Conservation (phyloP, 345 rosid species). For the Lenwebbia sp. region DNA sequence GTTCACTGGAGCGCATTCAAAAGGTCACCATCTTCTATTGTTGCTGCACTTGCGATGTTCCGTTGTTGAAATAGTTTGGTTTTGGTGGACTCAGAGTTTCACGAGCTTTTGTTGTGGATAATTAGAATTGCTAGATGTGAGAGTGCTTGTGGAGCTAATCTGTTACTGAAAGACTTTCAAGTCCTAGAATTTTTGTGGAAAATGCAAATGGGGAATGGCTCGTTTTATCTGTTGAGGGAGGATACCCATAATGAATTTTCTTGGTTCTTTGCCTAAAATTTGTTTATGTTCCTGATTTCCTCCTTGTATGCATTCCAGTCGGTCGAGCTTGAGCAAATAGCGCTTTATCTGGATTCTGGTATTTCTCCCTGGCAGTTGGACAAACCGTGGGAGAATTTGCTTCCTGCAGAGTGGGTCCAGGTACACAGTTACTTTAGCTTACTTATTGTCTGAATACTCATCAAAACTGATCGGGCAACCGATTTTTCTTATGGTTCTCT, state of each 20-base stretch:
- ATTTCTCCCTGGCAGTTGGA: constrained; percentile 73
- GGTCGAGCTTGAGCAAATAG: constrained; percentile 86
- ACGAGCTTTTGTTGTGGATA: neutral
- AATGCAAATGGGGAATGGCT: neutral
- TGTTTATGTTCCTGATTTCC: neutral
- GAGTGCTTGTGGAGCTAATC: neutral
- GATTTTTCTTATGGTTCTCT: neutral
- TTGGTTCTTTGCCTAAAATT: neutral
- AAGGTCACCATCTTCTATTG: constrained; percentile 40
- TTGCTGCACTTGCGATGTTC: neutral
- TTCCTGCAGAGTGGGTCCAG: constrained; percentile 93
- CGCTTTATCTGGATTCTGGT: constrained; percentile 90
- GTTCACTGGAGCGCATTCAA: constrained; percentile 58
- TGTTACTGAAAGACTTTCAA: neutral
- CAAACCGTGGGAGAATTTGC: constrained; percentile 80
- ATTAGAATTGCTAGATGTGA: neutral
- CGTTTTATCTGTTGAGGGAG: neutral
- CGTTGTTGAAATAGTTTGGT: neutral
- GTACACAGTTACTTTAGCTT: constrained; percentile 12
- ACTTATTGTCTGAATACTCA: neutral
- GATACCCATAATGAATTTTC: neutral
- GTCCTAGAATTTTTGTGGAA: neutral
- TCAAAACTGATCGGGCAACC: neutral
- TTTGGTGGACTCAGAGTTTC: neutral
- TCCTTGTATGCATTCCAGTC: constrained; percentile 26